Conservation (phyloP, 2,329 filamentous ascomycete species). For the Sporothrix variecibatus region DNA sequence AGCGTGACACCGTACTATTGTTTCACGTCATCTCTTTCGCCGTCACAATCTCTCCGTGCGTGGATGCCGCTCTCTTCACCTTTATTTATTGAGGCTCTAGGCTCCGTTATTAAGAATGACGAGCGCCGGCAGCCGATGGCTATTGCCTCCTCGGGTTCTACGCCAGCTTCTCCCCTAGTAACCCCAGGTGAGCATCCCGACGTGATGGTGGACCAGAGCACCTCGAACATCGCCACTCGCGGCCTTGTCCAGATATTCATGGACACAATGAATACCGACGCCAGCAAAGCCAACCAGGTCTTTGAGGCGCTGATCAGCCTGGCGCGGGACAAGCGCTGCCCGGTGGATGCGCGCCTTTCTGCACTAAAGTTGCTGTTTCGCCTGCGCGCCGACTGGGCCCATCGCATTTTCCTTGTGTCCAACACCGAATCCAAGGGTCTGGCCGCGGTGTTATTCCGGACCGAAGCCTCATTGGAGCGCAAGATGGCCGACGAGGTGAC, state of each 20-base stretch:
- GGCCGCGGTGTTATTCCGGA: constrained; percentile 70
- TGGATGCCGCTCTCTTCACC: constrained; percentile 60
- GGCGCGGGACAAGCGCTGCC: constrained; percentile 59
- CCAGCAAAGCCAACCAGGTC: constrained; percentile 62
- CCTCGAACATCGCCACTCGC: constrained; percentile 69
- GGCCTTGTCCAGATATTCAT: constrained; percentile 78
- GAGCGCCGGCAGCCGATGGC: constrained; percentile 45
- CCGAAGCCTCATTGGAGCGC: constrained; percentile 53
- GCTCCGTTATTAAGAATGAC: constrained; percentile 53
- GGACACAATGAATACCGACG: constrained; percentile 64
- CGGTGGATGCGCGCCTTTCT: constrained; percentile 69
- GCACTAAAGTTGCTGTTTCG: constrained; percentile 80
- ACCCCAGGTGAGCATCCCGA: constrained; percentile 35
- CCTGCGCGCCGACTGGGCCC: constrained; percentile 77
- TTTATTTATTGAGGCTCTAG: constrained; percentile 59
- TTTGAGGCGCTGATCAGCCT: constrained; percentile 67
- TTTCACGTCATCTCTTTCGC: constrained; percentile 66
- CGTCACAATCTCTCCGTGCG: constrained; percentile 63
- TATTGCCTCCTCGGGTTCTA: not conserved
- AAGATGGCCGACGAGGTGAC: constrained; percentile 56
- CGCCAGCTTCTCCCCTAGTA: constrained; percentile 28
- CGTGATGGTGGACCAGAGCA: constrained; percentile 49
- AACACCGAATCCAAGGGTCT: constrained; percentile 73
- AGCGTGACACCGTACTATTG: constrained; percentile 66
- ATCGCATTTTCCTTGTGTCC: constrained; percentile 71